Percentiles rank a stretch among this genome's conserved stretches.
Conservation (phyloP, 179 eudicot genomes). For the Vitellaria paradoxa region DNA sequence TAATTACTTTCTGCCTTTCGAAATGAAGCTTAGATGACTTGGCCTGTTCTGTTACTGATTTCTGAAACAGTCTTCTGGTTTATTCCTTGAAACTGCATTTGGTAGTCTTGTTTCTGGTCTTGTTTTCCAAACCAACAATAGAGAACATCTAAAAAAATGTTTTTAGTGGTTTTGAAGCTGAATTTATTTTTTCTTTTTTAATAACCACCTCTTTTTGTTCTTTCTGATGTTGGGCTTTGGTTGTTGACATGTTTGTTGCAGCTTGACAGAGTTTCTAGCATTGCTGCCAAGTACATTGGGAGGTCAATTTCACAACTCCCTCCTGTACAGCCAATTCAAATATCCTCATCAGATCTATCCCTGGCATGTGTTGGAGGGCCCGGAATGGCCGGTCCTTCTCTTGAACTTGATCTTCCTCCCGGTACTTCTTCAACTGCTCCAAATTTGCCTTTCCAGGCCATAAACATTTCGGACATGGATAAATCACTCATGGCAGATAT, state of each 20-base stretch:
- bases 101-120: no score
- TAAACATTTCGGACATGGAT: conserved; percentile 34
- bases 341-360: conserved; percentile 42
- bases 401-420: conserved; percentile 38
- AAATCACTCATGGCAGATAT: conserved; percentile 47
- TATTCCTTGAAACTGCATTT: no score
- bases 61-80: no score
- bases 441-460: conserved; percentile 21
- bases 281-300: conserved; percentile 53
- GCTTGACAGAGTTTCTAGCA: conserved; percentile 52
- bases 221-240: no score
- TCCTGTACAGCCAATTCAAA: conserved; percentile 24
- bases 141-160: no score
- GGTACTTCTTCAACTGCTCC: conserved; percentile 15
- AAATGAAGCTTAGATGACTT: no score
- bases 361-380: conserved; percentile 30
- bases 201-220: no score
- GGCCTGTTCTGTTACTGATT: no score
- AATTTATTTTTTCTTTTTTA: no score
- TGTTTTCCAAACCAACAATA: no score
- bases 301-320: conserved; percentile 51
- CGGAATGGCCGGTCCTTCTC: conserved; percentile 25
- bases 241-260: conserved; percentile 13
- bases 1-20: neutral
- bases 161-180: no score